Conservation (phyloP, 2,329 filamentous ascomycete genomes). For the Dactylonectria macrodidyma region DNA sequence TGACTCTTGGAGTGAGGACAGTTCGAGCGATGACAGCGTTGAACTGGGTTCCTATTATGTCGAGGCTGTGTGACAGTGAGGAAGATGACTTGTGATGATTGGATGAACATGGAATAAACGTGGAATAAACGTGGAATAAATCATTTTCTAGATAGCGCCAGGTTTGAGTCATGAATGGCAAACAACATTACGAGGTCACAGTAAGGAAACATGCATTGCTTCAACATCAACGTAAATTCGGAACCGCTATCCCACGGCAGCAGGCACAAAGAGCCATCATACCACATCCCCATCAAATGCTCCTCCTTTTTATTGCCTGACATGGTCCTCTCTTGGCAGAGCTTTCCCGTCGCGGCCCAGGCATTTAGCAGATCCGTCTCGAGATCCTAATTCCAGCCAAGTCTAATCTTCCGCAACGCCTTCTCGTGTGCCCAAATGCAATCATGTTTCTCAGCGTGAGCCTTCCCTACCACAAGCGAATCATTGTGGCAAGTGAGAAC, state of each 20-base stretch:
- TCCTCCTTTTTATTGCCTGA: conserved; percentile 15
- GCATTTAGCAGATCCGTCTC: conserved; percentile 18
- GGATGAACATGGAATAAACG: too few species aligned
- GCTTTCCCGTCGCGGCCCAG: conserved; percentile 4
- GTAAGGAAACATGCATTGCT: conserved; percentile 8
- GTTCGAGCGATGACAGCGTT: background rate
- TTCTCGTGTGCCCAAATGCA: conserved; percentile 44
- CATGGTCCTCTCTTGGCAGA: conserved; percentile 2
- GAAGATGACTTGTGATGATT: background rate
- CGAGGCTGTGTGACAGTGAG: background rate
- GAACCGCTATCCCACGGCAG: conserved; percentile 6
- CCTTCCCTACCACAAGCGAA: conserved; percentile 23
- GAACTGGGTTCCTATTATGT: background rate
- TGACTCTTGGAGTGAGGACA: background rate
- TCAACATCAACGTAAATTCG: conserved; percentile 24
- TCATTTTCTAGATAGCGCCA: too few species aligned
- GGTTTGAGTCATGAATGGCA: background rate
- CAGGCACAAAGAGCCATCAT: conserved; percentile 3
- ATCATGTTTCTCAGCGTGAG: conserved; percentile 39
- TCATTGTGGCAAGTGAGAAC: conserved; percentile 8
- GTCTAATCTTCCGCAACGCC: conserved; percentile 49
- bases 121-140: too few species aligned
- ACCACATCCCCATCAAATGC: conserved; percentile 12
- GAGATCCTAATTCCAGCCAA: conserved; percentile 31
- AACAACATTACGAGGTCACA: background rate